A percentile compares a stretch with the other conserved stretches of the same genome.
Evolutionary conservation across 768 basidiomycete genomes (phyloP).

Genomic region (Trametes maxima): DNA sequence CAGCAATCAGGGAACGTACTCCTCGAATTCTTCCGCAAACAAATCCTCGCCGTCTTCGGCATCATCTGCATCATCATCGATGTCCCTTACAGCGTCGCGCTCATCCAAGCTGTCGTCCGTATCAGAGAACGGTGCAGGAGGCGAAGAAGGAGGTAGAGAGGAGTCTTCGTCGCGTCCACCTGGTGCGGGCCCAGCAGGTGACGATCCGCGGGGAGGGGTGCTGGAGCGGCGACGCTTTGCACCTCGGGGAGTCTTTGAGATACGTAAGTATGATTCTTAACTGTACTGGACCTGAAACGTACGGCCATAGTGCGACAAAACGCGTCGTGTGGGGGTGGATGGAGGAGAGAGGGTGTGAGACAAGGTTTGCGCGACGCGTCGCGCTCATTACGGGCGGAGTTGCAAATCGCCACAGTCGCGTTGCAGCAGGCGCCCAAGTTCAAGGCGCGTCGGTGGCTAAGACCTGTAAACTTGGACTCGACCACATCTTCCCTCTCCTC

Average conservation of each 20-base stretch:
- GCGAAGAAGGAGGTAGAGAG: slow-evolving; percentile 64
- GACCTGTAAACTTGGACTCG: background rate
- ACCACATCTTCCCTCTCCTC: background rate
- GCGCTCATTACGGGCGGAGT: slow-evolving; percentile 26
- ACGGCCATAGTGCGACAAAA: slow-evolving; percentile 1
- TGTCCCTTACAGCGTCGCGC: slow-evolving; percentile 63
- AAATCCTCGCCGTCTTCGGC: slow-evolving; percentile 94
- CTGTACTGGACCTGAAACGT: background rate
- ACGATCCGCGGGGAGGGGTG: slow-evolving; percentile 54
- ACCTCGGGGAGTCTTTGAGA: slow-evolving; percentile 46
- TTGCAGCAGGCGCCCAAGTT: slow-evolving; percentile 9
- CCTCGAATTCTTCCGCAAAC: slow-evolving; percentile 77
- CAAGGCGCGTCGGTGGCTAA: slow-evolving; percentile 14
- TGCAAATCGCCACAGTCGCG: slow-evolving; percentile 27
- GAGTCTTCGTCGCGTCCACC: slow-evolving; percentile 63
- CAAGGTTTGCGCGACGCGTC: slow-evolving; percentile 24
- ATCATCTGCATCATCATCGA: slow-evolving; percentile 78
- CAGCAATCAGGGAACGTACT: slow-evolving; percentile 46
- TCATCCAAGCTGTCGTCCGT: slow-evolving; percentile 49
- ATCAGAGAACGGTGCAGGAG: slow-evolving; percentile 52
- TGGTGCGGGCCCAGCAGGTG: slow-evolving; percentile 49
- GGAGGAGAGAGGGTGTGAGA: slow-evolving; percentile 5
- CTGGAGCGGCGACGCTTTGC: slow-evolving; percentile 59
- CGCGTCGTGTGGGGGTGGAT: background rate
- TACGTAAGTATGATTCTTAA: background rate